These are phyloP conservation scores for Penicillium salamii DNA, from an alignment of 495 filamentous ascomycete genomes.

Conservation along the genomic window DNA sequence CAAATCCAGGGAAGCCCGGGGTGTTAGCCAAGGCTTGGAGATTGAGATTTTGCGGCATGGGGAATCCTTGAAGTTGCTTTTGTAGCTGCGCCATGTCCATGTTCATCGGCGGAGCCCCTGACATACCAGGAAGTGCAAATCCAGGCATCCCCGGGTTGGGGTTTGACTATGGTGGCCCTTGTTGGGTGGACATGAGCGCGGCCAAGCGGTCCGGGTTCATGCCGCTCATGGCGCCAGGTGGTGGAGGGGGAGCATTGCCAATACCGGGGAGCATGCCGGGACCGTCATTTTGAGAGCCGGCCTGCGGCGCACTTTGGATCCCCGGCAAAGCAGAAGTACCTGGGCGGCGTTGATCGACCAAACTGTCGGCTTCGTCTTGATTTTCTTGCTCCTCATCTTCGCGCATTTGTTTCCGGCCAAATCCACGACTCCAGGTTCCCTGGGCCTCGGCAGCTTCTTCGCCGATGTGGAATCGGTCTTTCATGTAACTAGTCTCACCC, in stretches of 20 bases:
- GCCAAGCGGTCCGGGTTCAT: constrained; percentile 53
- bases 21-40: constrained; percentile 46
- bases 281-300: constrained; percentile 30
- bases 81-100: constrained; percentile 69
- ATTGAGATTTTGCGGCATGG: constrained; percentile 38
- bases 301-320: constrained; percentile 41
- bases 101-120: constrained; percentile 50
- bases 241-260: constrained; percentile 46
- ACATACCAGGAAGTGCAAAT: constrained; percentile 46
- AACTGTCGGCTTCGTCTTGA: constrained; percentile 86
- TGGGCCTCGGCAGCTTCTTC: constrained; percentile 89
- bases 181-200: constrained; percentile 42
- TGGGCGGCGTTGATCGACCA: constrained; percentile 87
- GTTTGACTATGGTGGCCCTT: constrained; percentile 35
- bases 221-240: constrained; percentile 49
- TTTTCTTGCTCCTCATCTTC: constrained; percentile 91
- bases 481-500: constrained; percentile 77
- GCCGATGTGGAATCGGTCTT: constrained; percentile 91
- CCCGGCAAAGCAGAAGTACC: constrained; percentile 50
- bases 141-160: constrained; percentile 30
- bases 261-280: constrained; percentile 45
- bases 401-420: constrained; percentile 72
- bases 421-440: constrained; percentile 85
- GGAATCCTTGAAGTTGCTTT: constrained; percentile 46
- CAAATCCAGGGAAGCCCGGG: constrained; percentile 33